Base-by-base conservation (phyloP, 345 rosid species). In the Hypericum perforatum region DNA sequence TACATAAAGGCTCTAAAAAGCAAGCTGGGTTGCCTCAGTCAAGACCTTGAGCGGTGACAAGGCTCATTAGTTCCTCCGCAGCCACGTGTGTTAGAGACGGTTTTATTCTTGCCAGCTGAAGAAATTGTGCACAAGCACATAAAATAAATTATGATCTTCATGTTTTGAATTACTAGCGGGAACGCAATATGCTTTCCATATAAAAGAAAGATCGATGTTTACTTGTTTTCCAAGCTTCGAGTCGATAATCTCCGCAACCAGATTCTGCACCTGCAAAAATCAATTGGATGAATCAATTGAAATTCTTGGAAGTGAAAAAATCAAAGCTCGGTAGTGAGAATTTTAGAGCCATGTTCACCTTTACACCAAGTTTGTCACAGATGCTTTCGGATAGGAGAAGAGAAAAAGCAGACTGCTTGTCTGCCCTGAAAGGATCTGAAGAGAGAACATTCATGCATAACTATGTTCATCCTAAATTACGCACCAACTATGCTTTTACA, bases 41-140 rank as follows among this genome's bases (percentile, higher is more conserved):
- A 55, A 69, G 61, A 92, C 96, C 98, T 83, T 92, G 98, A 62
- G 98, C 96, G 43, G 90, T 92, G 55, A 92, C 96, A 43, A 92
- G 98, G 74, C 94, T 83, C 96, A 83, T 92, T 16, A 92, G 77
- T 85, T 92, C 94, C 78, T 92, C 94, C 3, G 94, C 85, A 8
- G 98, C 95, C 61, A 92, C 82, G 37, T 77, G 80, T 56, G 85
- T 88, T 68, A 92, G 75, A 48, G 85, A 77, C 36, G 96, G 96
- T 54, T 79, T 92, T 72, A 83, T 82, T 77, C 78, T 74, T 22
- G 90, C 63, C 49, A 92, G 78, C 98, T 92, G 75, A 49, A 67
- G 55, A 16, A 22, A 70, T 64, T 54, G 49, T 32, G 45, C 56
- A 53, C 43, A 32, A 50, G 37, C 32, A 45, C 49, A 15, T 4